Base-by-base conservation (phyloP, 2,329 filamentous ascomycete genomes). In the Apiospora kogelbergensis region DNA sequence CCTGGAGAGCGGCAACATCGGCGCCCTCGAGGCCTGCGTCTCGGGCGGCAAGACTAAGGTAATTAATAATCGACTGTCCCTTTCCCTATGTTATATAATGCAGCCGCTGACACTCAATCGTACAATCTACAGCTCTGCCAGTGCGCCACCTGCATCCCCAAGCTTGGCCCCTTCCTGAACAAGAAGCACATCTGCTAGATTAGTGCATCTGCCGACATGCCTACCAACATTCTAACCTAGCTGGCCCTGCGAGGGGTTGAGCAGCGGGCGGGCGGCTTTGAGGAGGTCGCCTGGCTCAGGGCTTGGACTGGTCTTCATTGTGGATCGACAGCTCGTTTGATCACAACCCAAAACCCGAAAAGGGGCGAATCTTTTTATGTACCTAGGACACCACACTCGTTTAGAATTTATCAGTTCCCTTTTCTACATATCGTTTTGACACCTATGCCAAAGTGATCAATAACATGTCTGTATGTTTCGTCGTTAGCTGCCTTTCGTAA, bases 321-420 rank as follows among this genome's bases (percentile, higher is more conserved):
- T 37, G 53, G 20, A 22, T 37, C 53, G 26, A 60, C 53, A n/a
- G 17, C 17, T 65, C 30, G 7, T 45, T 20, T 24, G 33, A 44
- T 46, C 10, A 60, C 20, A 48, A 2, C 11, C 33, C 3, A n/a
- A 30, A 37, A 13, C 3, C 5, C 6, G 2, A 33, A 33, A 57
- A n/a, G 48, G 48, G 48, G 26, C 9, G 6, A 22, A 5, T 44
- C 20, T 57, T 2, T 9, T 44, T 11, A 20, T 30, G 22, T 65
- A 65, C 63, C 63, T 65, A 65, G 63, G 40, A 20, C 7, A 45
- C 17, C 63, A 65, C 41, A 45, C 11, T 65, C 63, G n/a, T 45
- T 45, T 45, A 22, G 22, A 33, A 45, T 65, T 3, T 15, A 45
- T 20, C 13, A 11, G n/a, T 13, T 33, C 13, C 42, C 17, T 20